Conservation (phyloP, 768 basidiomycete genomes). For the Lactarius akahatsu region DNA sequence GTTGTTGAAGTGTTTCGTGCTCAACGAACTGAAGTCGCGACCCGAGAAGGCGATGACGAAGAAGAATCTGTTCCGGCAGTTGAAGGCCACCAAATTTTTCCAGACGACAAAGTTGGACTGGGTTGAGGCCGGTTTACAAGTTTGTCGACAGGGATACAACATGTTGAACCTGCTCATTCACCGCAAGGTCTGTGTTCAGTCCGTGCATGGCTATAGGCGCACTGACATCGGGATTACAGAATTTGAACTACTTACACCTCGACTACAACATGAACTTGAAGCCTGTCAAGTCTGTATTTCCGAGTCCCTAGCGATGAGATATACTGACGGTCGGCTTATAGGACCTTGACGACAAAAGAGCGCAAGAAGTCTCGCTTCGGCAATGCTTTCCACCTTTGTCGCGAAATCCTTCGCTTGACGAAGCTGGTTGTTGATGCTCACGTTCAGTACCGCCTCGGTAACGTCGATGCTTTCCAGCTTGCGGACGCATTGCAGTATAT, state of each 20-base stretch:
- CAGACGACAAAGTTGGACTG: conserved; percentile 97
- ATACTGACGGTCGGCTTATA: conserved; percentile 36
- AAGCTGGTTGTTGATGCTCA: conserved; percentile 99
- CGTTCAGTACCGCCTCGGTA: conserved; percentile 97
- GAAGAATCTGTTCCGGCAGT: conserved; percentile 93
- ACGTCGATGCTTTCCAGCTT: conserved; percentile 98
- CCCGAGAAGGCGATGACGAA: conserved; percentile 97
- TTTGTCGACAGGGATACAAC: conserved; percentile 98
- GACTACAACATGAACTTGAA: conserved; percentile 99
- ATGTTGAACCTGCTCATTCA: conserved; percentile 99
- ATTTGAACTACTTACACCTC: conserved; percentile 89
- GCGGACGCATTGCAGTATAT: conserved; percentile 98
- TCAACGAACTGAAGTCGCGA: conserved; percentile 88
- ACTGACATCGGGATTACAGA: conserved; percentile 44
- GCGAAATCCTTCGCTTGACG: conserved; percentile 95
- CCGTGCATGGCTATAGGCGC: not conserved
- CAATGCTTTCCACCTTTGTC: conserved; percentile 97
- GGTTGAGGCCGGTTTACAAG: conserved; percentile 98
- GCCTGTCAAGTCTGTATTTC: conserved; percentile 68
- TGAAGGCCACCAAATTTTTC: conserved; percentile 99
- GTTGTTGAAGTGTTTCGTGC: conserved; percentile 89
- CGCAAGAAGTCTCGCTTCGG: conserved; percentile 99
- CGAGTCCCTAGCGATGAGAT: not conserved
- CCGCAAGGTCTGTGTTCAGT: conserved; percentile 66
- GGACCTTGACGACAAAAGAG: conserved; percentile 97